Base-by-base conservation (phyloP, 139 green algal genomes). In the Gonium pectorale region DNA sequence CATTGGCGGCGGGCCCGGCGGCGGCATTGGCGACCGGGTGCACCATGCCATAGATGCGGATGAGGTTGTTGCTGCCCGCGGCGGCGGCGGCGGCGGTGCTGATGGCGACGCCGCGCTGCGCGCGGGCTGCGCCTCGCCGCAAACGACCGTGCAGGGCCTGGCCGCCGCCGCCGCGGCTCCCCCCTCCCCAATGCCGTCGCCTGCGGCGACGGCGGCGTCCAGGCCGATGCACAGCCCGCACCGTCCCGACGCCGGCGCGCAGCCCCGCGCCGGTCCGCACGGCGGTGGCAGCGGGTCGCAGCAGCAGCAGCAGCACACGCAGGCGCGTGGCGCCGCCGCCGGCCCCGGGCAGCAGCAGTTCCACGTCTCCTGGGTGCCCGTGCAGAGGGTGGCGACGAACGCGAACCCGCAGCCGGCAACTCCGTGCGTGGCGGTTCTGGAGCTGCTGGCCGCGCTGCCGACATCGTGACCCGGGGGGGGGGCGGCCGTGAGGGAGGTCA, bases 341-440 rank as follows among this genome's bases (percentile, higher is more conserved):
- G n/a, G n/a, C n/a, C n/a, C n/a, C n/a, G 31, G 17, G 22, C 73
- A 81, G 26, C 59, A 21, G 15, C 60, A 56, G 35, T 83, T 80
- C 67, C 82, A 82, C 62, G 66, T 87, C 35, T 63, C 69, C 7
- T 87, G 82, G 82, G 66, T 83, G 49, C 82, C 82, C 2, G 82
- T 83, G 27, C 71, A 71, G 62, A 33, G 62, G 13, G 71, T 87
- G 33, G 52, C 43, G 26, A 87, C 82, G 27, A 87, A 73, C 8
- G 82, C 77, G 37, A 56, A 17, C 17, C 54, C 69, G 31, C 59
- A 60, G 43, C 60, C 60, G 13, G 37, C 46, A 5, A n/a, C n/a
- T n/a, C 31, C 40, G 41, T 70, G 46, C 44, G 71, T 79, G 15
- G 82, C 71, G 29, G 62, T 87, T 46, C 62, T 87, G 44, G 82